Evolutionary conservation across 352 stramenopile species (phyloP).

Genomic region (Pythium utonaiense): DNA sequence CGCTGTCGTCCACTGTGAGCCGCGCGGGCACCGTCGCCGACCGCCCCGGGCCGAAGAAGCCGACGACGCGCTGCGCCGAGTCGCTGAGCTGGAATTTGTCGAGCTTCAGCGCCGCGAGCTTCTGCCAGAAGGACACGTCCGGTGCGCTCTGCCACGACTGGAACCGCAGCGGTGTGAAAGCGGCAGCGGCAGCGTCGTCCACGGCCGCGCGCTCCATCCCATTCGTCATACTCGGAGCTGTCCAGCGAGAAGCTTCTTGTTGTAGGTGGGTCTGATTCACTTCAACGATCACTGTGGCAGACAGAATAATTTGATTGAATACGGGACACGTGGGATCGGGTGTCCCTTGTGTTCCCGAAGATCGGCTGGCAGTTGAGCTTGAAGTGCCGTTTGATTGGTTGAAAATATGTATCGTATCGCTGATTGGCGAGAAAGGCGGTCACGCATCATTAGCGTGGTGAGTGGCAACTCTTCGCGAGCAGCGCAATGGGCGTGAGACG

Average conservation of each 20-base stretch:
- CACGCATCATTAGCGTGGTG: slow-evolving; percentile 17
- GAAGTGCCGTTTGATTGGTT: slow-evolving; percentile 7
- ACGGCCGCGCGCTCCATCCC: neutral
- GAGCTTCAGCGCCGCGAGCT: slow-evolving; percentile 72
- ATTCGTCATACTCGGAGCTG: slow-evolving; percentile 7
- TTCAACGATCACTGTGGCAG: slow-evolving; percentile 19
- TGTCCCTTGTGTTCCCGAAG: no score
- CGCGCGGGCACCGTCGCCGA: slow-evolving; percentile 58
- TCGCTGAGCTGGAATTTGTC: slow-evolving; percentile 80
- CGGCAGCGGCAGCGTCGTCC: neutral
- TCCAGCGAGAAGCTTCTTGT: neutral
- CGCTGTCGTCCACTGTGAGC: slow-evolving; percentile 71
- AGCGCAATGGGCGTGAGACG: neutral
- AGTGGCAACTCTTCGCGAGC: neutral
- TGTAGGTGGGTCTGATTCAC: slow-evolving; percentile 1
- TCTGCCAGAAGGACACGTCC: slow-evolving; percentile 84
- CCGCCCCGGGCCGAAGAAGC: slow-evolving; percentile 64
- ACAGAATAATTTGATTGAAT: slow-evolving; percentile 4
- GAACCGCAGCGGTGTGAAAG: slow-evolving; percentile 67
- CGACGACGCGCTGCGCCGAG: slow-evolving; percentile 47
- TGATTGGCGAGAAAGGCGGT: slow-evolving; percentile 6
- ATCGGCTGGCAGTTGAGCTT: neutral
- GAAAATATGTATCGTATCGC: neutral
- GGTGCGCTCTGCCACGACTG: slow-evolving; percentile 79
- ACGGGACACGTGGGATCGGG: neutral